Base-by-base conservation (phyloP, 352 stramenopile genomes). In the Bremia lactucae region DNA sequence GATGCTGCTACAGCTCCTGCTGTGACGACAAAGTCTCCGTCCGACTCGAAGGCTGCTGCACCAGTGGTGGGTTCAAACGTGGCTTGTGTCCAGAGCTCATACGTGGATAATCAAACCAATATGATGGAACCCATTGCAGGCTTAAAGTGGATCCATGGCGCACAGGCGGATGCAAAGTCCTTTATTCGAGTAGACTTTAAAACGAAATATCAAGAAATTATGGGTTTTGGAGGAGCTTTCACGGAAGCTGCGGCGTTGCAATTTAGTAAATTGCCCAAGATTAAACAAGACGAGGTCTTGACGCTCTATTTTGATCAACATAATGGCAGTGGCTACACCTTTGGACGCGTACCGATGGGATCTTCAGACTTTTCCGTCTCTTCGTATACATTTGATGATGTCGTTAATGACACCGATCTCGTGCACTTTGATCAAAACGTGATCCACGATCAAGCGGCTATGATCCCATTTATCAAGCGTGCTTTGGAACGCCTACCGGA, bases 161-260 rank as follows among this genome's bases (percentile, higher is more conserved):
- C 46, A 13, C 19, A 46, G n/a, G 21, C 23, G 13, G 35, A 41
- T 1, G 29, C 47, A 0, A 18, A 31, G 11, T 82, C 71, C 7
- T 62, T 55, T 24, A 75, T 91, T 51, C 8, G 22, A 1, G 61
- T 91, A 18, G 73, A 91, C 38, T 51, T 55, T 15, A 44, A 53
- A 14, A 63, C 65, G 10, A 55, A 66, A 39, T 87, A 64, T 55
- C 79, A 92, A 52, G 68, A 83, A 49, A 87, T 92, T 22, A 62
- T 86, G 38, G 89, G 89, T 28, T 97, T 97, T 60, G 57, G 89
- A 15, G 89, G 87, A 11, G 87, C 89, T 0, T 96, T 97, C 49
- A 97, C 89, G 2, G 89, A 97, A 46, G 76, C 84, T 10, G 65
- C 87, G n/a, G 76, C 79, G 6, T 58, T 94, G 36, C 82, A 96